These are phyloP conservation scores for Wallacemonas rigidus DNA, from an alignment of 208 protist genomes.

Conservation along the genomic window DNA sequence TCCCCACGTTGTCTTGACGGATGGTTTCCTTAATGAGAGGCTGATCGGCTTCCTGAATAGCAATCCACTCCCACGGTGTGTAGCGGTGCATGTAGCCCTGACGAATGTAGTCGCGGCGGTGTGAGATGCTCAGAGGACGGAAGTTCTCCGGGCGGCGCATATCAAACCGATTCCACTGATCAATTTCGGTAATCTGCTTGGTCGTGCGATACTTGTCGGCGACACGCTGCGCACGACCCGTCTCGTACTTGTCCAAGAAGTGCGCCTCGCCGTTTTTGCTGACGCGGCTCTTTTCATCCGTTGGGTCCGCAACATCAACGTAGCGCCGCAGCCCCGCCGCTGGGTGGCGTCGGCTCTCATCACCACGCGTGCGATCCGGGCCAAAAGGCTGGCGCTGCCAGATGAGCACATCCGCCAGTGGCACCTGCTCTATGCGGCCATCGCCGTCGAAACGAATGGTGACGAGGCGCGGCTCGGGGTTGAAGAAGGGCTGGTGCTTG, in stretches of 20 bases:
- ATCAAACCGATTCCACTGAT: slow-evolving; percentile 80
- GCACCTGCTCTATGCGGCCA: slow-evolving; percentile 51
- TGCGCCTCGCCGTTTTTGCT: slow-evolving; percentile 37
- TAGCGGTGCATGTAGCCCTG: slow-evolving; percentile 85
- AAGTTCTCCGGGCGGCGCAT: slow-evolving; percentile 80
- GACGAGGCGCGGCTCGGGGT: slow-evolving; percentile 81
- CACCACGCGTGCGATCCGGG: slow-evolving; percentile 81
- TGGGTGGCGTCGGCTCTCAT: slow-evolving; percentile 75
- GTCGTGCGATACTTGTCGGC: slow-evolving; percentile 60
- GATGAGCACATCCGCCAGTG: slow-evolving; percentile 73
- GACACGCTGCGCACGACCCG: slow-evolving; percentile 27
- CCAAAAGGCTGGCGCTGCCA: slow-evolving; percentile 87
- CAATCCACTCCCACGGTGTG: slow-evolving; percentile 93
- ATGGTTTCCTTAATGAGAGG: slow-evolving; percentile 84
- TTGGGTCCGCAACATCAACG: slow-evolving; percentile 84
- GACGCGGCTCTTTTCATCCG: slow-evolving; percentile 42
- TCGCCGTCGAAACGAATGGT: slow-evolving; percentile 71
- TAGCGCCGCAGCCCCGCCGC: slow-evolving; percentile 63
- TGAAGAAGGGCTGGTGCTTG: slow-evolving; percentile 79
- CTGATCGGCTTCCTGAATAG: slow-evolving; percentile 88
- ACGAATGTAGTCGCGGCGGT: slow-evolving; percentile 85
- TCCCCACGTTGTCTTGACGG: slow-evolving; percentile 72
- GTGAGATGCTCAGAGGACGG: slow-evolving; percentile 83
- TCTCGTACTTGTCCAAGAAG: slow-evolving; percentile 90
- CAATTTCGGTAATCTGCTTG: slow-evolving; percentile 89